phyloP scores from a whole-genome alignment of 495 filamentous ascomycete species.

The Opeltia flavorubescens region DNA sequence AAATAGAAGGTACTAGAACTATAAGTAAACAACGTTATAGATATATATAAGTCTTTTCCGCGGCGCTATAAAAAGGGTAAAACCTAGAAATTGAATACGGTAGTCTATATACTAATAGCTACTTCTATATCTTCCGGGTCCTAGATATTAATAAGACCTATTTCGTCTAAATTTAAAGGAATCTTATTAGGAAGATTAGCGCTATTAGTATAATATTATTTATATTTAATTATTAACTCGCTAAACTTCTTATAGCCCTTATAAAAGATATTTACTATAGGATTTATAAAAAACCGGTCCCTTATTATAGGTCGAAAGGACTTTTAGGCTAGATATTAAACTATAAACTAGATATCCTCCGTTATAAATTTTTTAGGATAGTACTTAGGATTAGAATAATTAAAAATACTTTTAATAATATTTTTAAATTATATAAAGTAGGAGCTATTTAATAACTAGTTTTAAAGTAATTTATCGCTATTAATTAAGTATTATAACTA shows the following conservation, averaged over 20 bases:
- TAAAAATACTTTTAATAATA: not conserved
- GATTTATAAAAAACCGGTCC: no score
- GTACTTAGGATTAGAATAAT: constrained; percentile 2
- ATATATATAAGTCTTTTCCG: not conserved
- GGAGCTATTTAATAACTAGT: constrained; percentile 4
- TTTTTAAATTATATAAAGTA: no score
- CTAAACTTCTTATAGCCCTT: constrained; percentile 5
- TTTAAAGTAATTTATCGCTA: not conserved
- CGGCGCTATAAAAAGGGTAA: not conserved
- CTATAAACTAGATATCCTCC: constrained; percentile 5
- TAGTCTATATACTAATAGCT: not conserved
- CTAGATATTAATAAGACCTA: not conserved
- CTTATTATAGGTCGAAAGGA: no score
- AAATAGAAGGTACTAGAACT: not conserved
- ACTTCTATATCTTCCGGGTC: not conserved
- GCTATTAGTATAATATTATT: constrained; percentile 1
- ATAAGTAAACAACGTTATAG: not conserved
- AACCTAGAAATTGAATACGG: no score
- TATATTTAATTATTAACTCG: constrained; percentile 8
- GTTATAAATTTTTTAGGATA: constrained; percentile 5
- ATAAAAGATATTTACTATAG: constrained; percentile 6
- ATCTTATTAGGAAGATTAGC: not conserved
- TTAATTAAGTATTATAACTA: not conserved
- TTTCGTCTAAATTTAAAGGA: not conserved
- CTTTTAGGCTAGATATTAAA: constrained; percentile 1